phyloP scores from a whole-genome alignment of 257 asterid species.

The Petunia axillaris region DNA sequence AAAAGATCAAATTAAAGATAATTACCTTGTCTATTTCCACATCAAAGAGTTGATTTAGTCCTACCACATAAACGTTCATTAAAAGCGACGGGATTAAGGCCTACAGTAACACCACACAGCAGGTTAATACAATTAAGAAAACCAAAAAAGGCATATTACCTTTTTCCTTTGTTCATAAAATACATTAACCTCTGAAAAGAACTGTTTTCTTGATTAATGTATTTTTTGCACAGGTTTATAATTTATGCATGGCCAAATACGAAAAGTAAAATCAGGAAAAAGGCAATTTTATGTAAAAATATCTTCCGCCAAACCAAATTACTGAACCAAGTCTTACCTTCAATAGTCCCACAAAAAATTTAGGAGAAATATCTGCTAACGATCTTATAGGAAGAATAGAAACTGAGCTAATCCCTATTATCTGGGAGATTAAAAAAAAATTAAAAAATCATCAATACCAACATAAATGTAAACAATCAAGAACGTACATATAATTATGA shows the following conservation, averaged over 20 bases:
- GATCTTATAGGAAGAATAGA: conserved; percentile 31
- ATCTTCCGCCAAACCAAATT: not conserved
- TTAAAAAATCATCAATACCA: not conserved
- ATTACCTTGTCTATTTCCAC: conserved; percentile 34
- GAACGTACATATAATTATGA: not conserved
- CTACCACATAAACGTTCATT: conserved; percentile 35
- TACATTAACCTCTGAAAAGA: not conserved
- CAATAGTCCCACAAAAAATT: conserved; percentile 26
- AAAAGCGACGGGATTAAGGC: conserved; percentile 29
- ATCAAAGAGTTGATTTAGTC: conserved; percentile 30
- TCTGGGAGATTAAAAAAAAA: not conserved
- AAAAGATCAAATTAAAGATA: not conserved
- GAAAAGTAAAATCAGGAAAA: not conserved
- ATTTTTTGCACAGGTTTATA: not conserved
- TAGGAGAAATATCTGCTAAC: conserved; percentile 25
- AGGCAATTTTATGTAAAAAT: not conserved
- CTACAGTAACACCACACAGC: not conserved
- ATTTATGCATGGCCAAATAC: not conserved
- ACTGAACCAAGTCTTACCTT: conserved; percentile 24
- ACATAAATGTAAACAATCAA: not conserved
- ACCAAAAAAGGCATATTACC: not conserved
- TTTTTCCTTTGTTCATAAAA: not conserved
- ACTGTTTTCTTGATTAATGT: not conserved
- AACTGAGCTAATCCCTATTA: conserved; percentile 30
- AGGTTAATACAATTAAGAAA: not conserved